Conservation (phyloP, 2,329 filamentous ascomycete species). For the Phaeosphaeria sp. region DNA sequence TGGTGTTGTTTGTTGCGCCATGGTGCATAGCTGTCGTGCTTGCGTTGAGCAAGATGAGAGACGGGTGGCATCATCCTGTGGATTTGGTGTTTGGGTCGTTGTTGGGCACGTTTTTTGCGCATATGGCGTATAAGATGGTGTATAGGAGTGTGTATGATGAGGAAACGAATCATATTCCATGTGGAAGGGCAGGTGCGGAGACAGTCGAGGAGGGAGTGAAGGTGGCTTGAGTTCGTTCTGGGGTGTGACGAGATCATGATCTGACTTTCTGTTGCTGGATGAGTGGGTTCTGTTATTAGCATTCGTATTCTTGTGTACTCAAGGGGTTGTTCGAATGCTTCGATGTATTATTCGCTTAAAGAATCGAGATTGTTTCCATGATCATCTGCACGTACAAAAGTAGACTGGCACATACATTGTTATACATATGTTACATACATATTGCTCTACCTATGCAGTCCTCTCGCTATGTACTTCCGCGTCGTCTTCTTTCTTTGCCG, state of each 20-base stretch:
- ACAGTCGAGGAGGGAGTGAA: not conserved
- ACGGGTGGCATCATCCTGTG: conserved; percentile 74
- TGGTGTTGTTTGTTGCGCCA: conserved; percentile 66
- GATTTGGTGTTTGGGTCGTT: conserved; percentile 68
- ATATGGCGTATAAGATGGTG: conserved; percentile 67
- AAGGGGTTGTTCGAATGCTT: no score
- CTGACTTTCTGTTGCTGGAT: not conserved
- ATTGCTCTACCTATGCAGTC: conserved; percentile 27
- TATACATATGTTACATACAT: conserved; percentile 21
- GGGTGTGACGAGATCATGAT: no score
- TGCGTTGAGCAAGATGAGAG: conserved; percentile 68
- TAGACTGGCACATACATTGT: conserved; percentile 1
- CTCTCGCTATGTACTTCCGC: conserved; percentile 43
- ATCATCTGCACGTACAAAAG: not conserved
- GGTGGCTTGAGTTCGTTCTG: not conserved
- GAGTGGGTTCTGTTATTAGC: not conserved
- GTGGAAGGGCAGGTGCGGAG: conserved; percentile 1
- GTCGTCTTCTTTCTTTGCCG: conserved; percentile 61
- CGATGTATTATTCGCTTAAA: not conserved
- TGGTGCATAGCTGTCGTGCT: conserved; percentile 69
- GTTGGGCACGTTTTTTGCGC: conserved; percentile 68
- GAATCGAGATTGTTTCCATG: not conserved
- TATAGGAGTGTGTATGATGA: conserved; percentile 49
- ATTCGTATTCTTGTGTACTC: not conserved
- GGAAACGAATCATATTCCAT: conserved; percentile 23